These are phyloP conservation scores for Pestalotiopsis sp. DNA, from an alignment of 2,329 filamentous ascomycete species.

Conservation along the genomic window DNA sequence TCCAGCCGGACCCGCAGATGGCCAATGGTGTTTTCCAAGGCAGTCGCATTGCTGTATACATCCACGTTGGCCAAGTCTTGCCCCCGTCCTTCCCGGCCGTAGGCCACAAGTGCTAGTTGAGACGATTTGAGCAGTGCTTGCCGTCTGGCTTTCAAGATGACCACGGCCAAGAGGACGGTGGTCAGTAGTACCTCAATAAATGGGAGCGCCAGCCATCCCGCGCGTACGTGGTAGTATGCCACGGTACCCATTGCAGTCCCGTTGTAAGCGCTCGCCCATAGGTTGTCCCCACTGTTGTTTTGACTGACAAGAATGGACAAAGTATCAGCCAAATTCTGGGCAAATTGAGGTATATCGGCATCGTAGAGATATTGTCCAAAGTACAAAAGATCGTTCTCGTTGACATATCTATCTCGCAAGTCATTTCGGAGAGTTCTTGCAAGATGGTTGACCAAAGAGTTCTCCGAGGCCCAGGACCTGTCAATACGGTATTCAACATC, in stretches of 20 bases:
- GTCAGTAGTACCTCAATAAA: slow-evolving; percentile 15
- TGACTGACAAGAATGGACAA: slow-evolving; percentile 4
- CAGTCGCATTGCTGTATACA: not conserved
- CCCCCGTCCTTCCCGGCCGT: not conserved
- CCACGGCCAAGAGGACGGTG: slow-evolving; percentile 13
- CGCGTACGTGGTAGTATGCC: slow-evolving; percentile 20
- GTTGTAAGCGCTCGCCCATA: slow-evolving; percentile 9
- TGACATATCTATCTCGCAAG: too few relatives aligned
- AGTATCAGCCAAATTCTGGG: slow-evolving; percentile 12
- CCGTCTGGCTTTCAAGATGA: slow-evolving; percentile 14
- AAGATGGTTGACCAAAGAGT: too few relatives aligned
- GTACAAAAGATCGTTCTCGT: not conserved
- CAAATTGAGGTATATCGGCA: not conserved
- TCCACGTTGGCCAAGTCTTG: not conserved
- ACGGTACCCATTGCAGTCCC: slow-evolving; percentile 17
- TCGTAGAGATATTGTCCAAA: not conserved
- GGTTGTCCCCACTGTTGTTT: slow-evolving; percentile 19
- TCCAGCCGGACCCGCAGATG: not conserved
- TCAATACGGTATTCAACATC: too few relatives aligned
- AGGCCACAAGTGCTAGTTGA: not conserved
- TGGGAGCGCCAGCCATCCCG: slow-evolving; percentile 19
- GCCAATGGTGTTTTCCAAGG: not conserved
- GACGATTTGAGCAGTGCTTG: slow-evolving; percentile 18
- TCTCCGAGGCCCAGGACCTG: too few relatives aligned
- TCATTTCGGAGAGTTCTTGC: too few relatives aligned